phyloP scores from a whole-genome alignment of 306 rosid species.

The Rosa multiflora region DNA sequence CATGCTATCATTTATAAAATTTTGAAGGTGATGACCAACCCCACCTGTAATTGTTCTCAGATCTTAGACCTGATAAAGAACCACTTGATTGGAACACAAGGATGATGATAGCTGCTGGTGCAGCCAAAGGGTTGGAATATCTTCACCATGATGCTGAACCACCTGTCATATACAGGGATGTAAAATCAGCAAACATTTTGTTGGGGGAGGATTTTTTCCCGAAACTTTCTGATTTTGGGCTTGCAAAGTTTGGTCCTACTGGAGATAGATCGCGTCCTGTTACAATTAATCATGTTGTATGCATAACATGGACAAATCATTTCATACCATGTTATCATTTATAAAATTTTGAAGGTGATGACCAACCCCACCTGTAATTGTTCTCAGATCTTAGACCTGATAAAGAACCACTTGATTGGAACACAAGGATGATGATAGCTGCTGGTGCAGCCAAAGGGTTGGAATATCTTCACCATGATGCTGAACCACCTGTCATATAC shows the following conservation, averaged over 20 bases:
- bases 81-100: constrained; percentile 65
- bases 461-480: constrained; percentile 61
- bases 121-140: constrained; percentile 70
- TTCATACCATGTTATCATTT: not conserved
- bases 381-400: constrained; percentile 37
- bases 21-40: constrained; percentile 10
- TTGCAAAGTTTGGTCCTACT: constrained; percentile 67
- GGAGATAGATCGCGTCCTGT: constrained; percentile 47
- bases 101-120: constrained; percentile 67
- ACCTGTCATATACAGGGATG: constrained; percentile 67
- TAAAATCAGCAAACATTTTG: constrained; percentile 62
- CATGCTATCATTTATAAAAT: not conserved
- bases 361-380: constrained; percentile 2
- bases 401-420: constrained; percentile 56
- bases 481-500: constrained; percentile 61
- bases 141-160: constrained; percentile 58
- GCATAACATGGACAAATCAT: not conserved
- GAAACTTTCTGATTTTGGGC: constrained; percentile 77
- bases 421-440: constrained; percentile 67
- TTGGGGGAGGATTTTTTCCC: constrained; percentile 49
- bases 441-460: constrained; percentile 68
- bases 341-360: constrained; percentile 9
- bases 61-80: constrained; percentile 32
- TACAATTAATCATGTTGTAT: not conserved
- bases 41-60: constrained; percentile 25